Conservation (phyloP, 2,329 filamentous ascomycete species). For the Diaporthe australafricana region DNA sequence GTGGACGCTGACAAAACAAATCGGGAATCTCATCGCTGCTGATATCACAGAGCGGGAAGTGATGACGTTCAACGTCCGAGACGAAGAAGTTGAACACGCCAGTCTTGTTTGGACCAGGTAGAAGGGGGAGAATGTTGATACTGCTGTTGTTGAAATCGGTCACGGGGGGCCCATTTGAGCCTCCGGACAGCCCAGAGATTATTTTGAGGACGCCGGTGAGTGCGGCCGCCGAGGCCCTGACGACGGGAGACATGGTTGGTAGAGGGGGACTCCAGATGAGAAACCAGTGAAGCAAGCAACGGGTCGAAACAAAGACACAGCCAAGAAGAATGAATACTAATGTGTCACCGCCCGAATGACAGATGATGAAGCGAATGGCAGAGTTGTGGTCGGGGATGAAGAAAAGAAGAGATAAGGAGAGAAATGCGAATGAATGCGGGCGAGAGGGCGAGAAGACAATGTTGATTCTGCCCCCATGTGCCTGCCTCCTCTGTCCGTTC, state of each 20-base stretch:
- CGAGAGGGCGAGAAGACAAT: constrained; percentile 10
- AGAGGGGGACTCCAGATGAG: not conserved
- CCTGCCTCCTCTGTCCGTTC: not conserved
- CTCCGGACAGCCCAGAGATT: not conserved
- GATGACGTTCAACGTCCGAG: not conserved
- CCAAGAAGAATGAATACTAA: constrained; percentile 15
- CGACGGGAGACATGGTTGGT: constrained; percentile 30
- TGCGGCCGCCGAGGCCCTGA: constrained; percentile 6
- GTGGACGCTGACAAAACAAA: constrained; percentile 1
- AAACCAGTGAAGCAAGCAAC: not conserved
- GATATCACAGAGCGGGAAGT: constrained; percentile 1
- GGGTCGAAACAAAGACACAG: constrained; percentile 16
- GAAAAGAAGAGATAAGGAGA: not conserved
- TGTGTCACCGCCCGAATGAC: constrained; percentile 20
- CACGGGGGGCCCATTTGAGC: not conserved
- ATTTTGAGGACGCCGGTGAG: constrained; percentile 3
- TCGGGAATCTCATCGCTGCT: not conserved
- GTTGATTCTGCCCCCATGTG: constrained; percentile 7
- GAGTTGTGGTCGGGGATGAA: constrained; percentile 10
- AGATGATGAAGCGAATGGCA: constrained; percentile 26
- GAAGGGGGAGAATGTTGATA: not conserved
- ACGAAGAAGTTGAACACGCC: constrained; percentile 12
- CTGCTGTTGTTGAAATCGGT: constrained; percentile 27
- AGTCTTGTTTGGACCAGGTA: not conserved
- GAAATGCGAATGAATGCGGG: not conserved